These are phyloP conservation scores for Sclerotiophoma versabilis DNA, from an alignment of 2,329 filamentous ascomycete species.

Conservation along the genomic window DNA sequence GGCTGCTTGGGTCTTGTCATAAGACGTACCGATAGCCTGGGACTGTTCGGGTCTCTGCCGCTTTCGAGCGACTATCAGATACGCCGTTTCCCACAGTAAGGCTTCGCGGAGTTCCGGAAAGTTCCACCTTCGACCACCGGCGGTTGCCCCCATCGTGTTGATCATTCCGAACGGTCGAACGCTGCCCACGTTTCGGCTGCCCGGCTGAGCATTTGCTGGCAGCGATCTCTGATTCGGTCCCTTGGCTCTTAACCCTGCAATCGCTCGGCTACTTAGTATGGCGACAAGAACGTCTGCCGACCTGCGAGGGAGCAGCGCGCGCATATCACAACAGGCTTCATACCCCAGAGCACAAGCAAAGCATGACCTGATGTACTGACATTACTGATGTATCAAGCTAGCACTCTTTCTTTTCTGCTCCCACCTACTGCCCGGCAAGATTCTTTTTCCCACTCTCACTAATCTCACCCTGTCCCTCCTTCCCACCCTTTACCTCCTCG, in stretches of 20 bases:
- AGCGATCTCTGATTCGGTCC: not conserved
- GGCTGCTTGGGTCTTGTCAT: not conserved
- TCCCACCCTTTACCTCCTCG: conserved; percentile 42
- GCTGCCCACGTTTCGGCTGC: not conserved
- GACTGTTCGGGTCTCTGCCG: not conserved
- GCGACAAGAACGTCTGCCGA: conserved; percentile 2
- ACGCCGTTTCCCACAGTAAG: too few species aligned
- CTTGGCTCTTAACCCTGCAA: not conserved
- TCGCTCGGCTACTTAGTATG: conserved; percentile 1
- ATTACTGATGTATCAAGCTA: not conserved
- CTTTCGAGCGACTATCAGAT: too few species aligned
- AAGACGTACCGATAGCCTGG: conserved; percentile 1
- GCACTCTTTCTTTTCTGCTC: not conserved
- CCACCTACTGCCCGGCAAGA: conserved; percentile 8
- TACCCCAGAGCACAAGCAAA: not conserved
- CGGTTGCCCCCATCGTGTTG: conserved; percentile 6
- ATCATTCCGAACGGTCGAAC: not conserved
- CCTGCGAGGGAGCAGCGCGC: not conserved
- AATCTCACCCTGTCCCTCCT: conserved; percentile 37
- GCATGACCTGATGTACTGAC: not conserved
- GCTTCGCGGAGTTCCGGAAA: not conserved
- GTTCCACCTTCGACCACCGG: not conserved
- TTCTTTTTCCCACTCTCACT: conserved; percentile 15
- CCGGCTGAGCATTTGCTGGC: not conserved
- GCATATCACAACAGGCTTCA: not conserved